Conservation (phyloP, 257 asterid genomes). For the Knoxia roxburghii region DNA sequence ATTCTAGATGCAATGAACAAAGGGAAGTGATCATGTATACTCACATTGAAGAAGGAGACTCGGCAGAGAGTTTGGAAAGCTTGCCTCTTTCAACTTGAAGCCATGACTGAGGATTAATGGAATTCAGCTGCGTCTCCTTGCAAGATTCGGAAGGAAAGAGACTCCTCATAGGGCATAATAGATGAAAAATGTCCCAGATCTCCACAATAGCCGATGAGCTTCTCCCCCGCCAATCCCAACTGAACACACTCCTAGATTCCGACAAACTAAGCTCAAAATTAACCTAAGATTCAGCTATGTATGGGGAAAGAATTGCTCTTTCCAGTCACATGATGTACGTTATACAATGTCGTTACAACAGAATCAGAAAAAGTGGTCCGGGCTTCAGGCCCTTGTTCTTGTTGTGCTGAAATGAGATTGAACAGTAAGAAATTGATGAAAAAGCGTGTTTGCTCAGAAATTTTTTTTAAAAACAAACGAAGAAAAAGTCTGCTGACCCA, state of each 20-base stretch:
- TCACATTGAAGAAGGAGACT: slow-evolving; percentile 77
- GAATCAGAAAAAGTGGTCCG: slow-evolving; percentile 8
- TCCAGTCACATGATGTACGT: background rate
- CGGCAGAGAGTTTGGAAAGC: slow-evolving; percentile 55
- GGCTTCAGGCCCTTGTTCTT: slow-evolving; percentile 6
- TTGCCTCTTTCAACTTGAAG: slow-evolving; percentile 99
- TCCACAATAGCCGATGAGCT: slow-evolving; percentile 62
- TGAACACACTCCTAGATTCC: slow-evolving; percentile 14
- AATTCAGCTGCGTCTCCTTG: slow-evolving; percentile 63
- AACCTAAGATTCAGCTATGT: background rate
- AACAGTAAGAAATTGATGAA: slow-evolving; percentile 6
- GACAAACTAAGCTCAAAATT: slow-evolving; percentile 5
- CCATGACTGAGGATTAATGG: slow-evolving; percentile 94
- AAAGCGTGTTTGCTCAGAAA: background rate
- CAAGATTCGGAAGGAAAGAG: slow-evolving; percentile 80
- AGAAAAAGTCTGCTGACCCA: slow-evolving; percentile 24
- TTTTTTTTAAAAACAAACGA: slow-evolving; percentile 17
- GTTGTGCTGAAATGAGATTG: slow-evolving; percentile 14
- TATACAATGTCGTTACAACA: background rate
- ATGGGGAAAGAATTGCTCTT: background rate
- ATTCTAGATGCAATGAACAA: slow-evolving; percentile 5
- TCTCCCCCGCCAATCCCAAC: slow-evolving; percentile 17
- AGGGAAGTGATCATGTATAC: slow-evolving; percentile 16
- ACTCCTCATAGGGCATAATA: slow-evolving; percentile 92
- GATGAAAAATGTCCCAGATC: slow-evolving; percentile 77